These are phyloP conservation scores for Rhododendron williamsianum DNA, from an alignment of 148 eudicot genomes.

Conservation along the genomic window DNA sequence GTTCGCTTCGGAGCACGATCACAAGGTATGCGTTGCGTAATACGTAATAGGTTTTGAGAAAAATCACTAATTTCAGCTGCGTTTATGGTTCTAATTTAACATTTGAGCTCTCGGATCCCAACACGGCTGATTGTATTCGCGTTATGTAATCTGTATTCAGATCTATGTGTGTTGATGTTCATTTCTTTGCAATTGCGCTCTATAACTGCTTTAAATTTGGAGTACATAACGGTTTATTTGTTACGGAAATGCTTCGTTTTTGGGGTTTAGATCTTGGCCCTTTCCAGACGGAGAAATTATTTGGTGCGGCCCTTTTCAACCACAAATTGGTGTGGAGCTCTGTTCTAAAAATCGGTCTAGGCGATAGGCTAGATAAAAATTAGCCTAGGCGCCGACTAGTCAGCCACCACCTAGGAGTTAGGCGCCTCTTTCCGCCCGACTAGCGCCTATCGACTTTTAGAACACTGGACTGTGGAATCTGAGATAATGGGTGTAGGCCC, in stretches of 20 bases:
- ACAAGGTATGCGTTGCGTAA: constrained; percentile 39
- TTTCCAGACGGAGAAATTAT: background rate
- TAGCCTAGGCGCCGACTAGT: too few relatives aligned
- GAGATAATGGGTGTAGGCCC: background rate
- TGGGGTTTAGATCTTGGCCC: constrained; percentile 1
- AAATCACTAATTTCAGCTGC: constrained; percentile 11
- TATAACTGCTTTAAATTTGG: background rate
- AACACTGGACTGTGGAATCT: background rate
- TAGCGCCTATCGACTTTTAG: too few relatives aligned
- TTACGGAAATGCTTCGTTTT: background rate
- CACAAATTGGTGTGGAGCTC: background rate
- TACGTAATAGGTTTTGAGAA: background rate
- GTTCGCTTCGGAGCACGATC: constrained; percentile 59
- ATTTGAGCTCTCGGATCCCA: constrained; percentile 1
- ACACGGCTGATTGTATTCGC: background rate
- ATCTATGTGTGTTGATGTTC: background rate
- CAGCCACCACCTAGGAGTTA: too few relatives aligned
- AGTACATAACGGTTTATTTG: background rate
- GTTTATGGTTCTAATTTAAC: background rate
- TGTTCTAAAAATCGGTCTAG: too few relatives aligned
- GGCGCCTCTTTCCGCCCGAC: too few relatives aligned
- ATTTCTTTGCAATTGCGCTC: background rate
- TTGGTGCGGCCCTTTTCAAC: background rate
- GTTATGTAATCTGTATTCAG: constrained; percentile 2
- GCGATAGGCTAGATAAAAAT: too few relatives aligned